These are phyloP conservation scores for Xylariaceae sp. DNA, from an alignment of 2,329 filamentous ascomycete species.

Conservation along the genomic window DNA sequence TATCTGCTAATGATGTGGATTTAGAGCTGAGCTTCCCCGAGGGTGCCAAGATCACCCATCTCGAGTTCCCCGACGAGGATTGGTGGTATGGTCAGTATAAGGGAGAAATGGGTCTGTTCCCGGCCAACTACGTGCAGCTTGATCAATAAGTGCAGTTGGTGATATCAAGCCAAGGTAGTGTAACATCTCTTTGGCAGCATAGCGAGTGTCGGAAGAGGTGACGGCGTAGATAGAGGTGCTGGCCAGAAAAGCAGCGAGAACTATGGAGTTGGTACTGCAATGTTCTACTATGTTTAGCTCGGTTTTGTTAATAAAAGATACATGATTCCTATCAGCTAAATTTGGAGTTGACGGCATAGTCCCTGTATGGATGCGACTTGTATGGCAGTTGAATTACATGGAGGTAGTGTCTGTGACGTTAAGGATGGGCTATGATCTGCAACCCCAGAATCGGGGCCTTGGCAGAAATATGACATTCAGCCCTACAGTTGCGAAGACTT, in stretches of 20 bases:
- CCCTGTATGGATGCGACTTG: no score
- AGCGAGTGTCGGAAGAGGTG: constrained; percentile 25
- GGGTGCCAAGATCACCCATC: constrained; percentile 77
- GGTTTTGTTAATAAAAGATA: not conserved
- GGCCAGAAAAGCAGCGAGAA: constrained; percentile 20
- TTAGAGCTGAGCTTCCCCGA: constrained; percentile 83
- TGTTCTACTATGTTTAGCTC: constrained; percentile 4
- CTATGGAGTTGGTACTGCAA: constrained; percentile 9
- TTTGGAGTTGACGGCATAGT: not conserved
- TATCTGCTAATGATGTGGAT: constrained; percentile 50
- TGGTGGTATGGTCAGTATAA: constrained; percentile 95
- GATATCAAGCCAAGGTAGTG: not conserved
- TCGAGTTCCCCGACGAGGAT: constrained; percentile 97
- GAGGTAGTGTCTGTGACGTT: not conserved
- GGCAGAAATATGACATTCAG: constrained; percentile 22
- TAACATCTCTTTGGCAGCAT: constrained; percentile 20
- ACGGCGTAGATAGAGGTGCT: constrained; percentile 25
- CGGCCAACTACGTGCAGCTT: constrained; percentile 72
- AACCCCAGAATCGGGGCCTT: constrained; percentile 2
- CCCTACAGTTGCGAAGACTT: constrained; percentile 15
- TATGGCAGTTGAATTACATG: no score
- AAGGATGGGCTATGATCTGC: constrained; percentile 4
- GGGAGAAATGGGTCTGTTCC: constrained; percentile 84
- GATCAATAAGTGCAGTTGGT: constrained; percentile 45
- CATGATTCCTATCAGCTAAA: not conserved